Evolutionary conservation across 306 rosid genomes (phyloP), one percentile per base, ranked within the genome.

Genomic region (Fragaria ananassa): DNA sequence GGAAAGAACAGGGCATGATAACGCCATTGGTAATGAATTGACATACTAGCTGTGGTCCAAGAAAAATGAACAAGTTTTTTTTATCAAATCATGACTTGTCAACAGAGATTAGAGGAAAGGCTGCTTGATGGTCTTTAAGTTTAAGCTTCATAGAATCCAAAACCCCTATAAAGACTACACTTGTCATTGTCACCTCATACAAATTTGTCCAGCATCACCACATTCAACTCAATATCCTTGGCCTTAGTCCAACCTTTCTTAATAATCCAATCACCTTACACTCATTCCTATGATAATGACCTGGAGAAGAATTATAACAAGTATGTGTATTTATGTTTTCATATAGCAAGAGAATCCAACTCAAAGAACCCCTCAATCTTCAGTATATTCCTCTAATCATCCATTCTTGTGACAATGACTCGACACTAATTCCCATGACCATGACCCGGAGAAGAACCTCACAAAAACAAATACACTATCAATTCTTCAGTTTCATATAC

Each of bases 251-350:
- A 57, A 58, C 54, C 39, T 21, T 60, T 57, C 27, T 58, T 6
- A 6, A 42, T 4, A 25, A 12, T 25, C 44, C 58, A 74, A 45
- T 18, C 46, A 3, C 13, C 68, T 44, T 12, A 23, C 27, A 21
- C 13, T 11, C n/a, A 61, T 27, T 41, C 42, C 7, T 61, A 61
- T 3, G 42, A 42, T 66, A 74, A 58, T 25, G 68, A 60, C 60
- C 45, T 60, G 58, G 17, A 44, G 69, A 74, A 74, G 56, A 74
- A 60, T 25, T 56, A 8, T 18, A 11, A 18, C 34, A 74, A 44
- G 45, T 23, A 17, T 15, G 8, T 1, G 13, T 8, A 3, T 2
- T 41, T 41, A 14, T 23, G 77, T 57, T 53, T 53, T 57, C 44
- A 41, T 41, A 5, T 4, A 57, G 49, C 76, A 58, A 73, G 41